These are phyloP conservation scores for Cladophialophora exuberans DNA, from an alignment of 2,329 filamentous ascomycete species.

Conservation along the genomic window DNA sequence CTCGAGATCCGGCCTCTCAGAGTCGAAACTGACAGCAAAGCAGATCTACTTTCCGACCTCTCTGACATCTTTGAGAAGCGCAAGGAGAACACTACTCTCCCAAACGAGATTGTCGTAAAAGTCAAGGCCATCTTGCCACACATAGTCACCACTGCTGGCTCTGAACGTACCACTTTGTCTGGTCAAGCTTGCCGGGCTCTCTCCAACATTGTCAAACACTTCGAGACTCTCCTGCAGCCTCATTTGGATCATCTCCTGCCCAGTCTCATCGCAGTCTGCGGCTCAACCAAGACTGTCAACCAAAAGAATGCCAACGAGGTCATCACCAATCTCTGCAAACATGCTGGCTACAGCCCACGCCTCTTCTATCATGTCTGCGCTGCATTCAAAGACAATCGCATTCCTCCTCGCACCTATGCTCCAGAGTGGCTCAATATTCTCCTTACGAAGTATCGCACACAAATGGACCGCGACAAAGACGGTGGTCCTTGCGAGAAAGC, in stretches of 20 bases:
- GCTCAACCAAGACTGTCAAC: slow-evolving; percentile 88
- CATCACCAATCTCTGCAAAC: slow-evolving; percentile 78
- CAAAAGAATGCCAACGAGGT: slow-evolving; percentile 80
- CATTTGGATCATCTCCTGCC: slow-evolving; percentile 44
- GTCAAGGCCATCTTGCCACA: slow-evolving; percentile 30
- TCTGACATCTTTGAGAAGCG: slow-evolving; percentile 29
- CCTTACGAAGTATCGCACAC: slow-evolving; percentile 73
- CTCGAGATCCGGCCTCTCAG: background rate
- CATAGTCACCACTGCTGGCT: slow-evolving; percentile 29
- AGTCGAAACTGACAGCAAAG: background rate
- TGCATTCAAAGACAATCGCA: slow-evolving; percentile 91
- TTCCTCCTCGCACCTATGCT: slow-evolving; percentile 78
- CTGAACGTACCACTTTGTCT: slow-evolving; percentile 34
- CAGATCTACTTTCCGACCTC: slow-evolving; percentile 28
- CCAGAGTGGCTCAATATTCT: slow-evolving; percentile 83
- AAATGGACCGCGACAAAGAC: slow-evolving; percentile 82
- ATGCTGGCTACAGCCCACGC: slow-evolving; percentile 76
- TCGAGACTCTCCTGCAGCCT: slow-evolving; percentile 29
- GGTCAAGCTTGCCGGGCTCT: slow-evolving; percentile 27
- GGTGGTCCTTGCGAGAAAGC: slow-evolving; percentile 84
- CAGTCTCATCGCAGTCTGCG: slow-evolving; percentile 84
- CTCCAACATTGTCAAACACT: slow-evolving; percentile 24
- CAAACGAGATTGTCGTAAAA: slow-evolving; percentile 28
- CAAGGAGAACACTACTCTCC: slow-evolving; percentile 24
- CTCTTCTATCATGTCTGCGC: slow-evolving; percentile 83